Evolutionary conservation across 805 yeast species (phyloP).

Genomic region (Zygotorulaspora chibaensis): DNA sequence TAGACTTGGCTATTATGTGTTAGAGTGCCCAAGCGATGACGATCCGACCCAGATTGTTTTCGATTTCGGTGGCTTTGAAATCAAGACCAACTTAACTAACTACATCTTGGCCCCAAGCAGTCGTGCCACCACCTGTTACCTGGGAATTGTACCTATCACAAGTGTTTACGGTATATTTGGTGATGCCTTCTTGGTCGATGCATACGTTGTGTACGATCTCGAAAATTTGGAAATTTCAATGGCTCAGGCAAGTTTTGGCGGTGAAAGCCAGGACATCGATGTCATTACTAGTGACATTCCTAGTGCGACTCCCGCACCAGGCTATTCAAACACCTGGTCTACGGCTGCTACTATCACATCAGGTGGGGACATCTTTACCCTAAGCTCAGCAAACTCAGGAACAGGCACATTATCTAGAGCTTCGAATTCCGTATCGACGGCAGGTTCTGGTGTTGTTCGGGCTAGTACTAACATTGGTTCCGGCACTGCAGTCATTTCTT

Average conservation of each 20-base stretch:
- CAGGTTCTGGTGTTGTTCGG: background rate
- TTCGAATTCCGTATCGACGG: slow-evolving; percentile 3
- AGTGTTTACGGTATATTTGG: slow-evolving; percentile 43
- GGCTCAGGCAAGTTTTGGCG: slow-evolving; percentile 42
- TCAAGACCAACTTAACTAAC: slow-evolving; percentile 45
- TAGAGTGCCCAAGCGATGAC: slow-evolving; percentile 40
- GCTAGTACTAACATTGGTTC: slow-evolving; percentile 2
- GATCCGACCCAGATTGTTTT: slow-evolving; percentile 39
- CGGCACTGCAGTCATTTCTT: background rate
- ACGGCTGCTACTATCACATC: slow-evolving; percentile 22
- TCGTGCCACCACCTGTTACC: slow-evolving; percentile 37
- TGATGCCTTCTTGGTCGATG: slow-evolving; percentile 52
- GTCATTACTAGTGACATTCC: slow-evolving; percentile 38
- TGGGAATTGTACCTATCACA: slow-evolving; percentile 38
- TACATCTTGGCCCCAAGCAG: slow-evolving; percentile 25
- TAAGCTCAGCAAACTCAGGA: background rate
- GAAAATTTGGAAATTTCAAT: slow-evolving; percentile 54
- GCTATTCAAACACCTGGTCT: slow-evolving; percentile 44
- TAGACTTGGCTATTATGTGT: slow-evolving; percentile 42
- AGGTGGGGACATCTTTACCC: slow-evolving; percentile 30
- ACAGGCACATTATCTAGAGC: slow-evolving; percentile 3
- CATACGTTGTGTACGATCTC: slow-evolving; percentile 62
- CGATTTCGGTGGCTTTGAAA: slow-evolving; percentile 56
- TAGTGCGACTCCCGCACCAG: slow-evolving; percentile 45
- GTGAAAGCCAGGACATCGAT: slow-evolving; percentile 20